Conservation (phyloP, 768 basidiomycete species). For the Coprinellus micaceus region DNA sequence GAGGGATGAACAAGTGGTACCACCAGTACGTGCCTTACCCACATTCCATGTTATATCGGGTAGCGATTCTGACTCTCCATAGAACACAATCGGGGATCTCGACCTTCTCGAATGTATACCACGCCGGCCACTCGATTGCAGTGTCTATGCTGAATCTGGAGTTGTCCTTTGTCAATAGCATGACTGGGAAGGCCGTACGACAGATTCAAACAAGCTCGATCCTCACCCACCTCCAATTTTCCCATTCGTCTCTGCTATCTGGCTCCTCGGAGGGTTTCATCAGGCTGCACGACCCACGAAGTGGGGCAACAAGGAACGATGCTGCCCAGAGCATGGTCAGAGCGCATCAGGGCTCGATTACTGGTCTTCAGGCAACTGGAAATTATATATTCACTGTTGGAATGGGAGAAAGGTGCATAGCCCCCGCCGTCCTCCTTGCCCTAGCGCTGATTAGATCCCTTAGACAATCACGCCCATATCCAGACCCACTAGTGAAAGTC, state of each 20-base stretch:
- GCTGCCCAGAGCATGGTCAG: constrained; percentile 54
- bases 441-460: neutral
- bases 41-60: neutral
- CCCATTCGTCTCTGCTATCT: constrained; percentile 60
- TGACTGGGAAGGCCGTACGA: constrained; percentile 63
- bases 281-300: constrained; percentile 68
- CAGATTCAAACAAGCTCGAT: constrained; percentile 54
- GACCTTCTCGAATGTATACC: constrained; percentile 46
- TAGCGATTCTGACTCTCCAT: constrained; percentile 1
- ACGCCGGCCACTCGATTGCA: constrained; percentile 54
- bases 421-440: neutral
- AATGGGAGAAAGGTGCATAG: constrained; percentile 71
- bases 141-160: constrained; percentile 58
- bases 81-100: constrained; percentile 32
- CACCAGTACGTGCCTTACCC: constrained; percentile 47
- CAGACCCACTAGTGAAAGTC: constrained; percentile 90
- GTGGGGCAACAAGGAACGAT: constrained; percentile 45
- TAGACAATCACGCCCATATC: constrained; percentile 84
- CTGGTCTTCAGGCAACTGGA: constrained; percentile 75
- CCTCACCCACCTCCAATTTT: constrained; percentile 62
- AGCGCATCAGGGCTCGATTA: constrained; percentile 80
- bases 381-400: constrained; percentile 86
- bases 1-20: constrained; percentile 82
- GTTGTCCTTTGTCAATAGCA: constrained; percentile 66
- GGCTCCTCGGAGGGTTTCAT: constrained; percentile 74